Evolutionary conservation across 2,329 filamentous ascomycete genomes (phyloP).

Genomic region (Phialophora chinensis): DNA sequence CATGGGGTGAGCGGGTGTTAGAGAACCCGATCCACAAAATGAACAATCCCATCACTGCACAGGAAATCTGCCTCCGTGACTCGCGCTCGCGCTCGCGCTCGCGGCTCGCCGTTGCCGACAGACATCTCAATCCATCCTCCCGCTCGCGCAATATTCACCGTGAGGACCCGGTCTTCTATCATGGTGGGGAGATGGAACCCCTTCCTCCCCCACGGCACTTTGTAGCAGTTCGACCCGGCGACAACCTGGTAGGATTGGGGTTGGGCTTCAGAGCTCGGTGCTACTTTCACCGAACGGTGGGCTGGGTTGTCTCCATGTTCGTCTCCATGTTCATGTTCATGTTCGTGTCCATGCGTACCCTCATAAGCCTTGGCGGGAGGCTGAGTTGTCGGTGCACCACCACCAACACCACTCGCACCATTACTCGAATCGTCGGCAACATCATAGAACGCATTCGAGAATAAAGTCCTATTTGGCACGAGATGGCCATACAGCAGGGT

Average conservation of each 20-base stretch:
- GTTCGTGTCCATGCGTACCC: too few species aligned
- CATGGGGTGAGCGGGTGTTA: too few species aligned
- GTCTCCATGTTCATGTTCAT: neutral
- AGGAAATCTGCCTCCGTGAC: neutral
- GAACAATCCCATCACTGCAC: constrained; percentile 7
- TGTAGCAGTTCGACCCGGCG: constrained; percentile 4
- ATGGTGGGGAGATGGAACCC: neutral
- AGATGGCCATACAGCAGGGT: neutral
- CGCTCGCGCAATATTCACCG: neutral
- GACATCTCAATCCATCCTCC: neutral
- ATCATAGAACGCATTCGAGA: constrained; percentile 9
- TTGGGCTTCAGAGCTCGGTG: neutral
- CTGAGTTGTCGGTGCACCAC: too few species aligned
- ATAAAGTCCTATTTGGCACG: constrained; percentile 6
- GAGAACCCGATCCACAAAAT: constrained; percentile 5
- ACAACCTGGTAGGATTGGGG: neutral
- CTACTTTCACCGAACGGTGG: neutral
- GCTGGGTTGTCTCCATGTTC: neutral
- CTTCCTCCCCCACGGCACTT: constrained; percentile 2
- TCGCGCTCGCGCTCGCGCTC: neutral
- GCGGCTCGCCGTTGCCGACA: neutral
- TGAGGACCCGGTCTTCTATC: neutral
- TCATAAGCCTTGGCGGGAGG: too few species aligned
- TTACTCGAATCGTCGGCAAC: neutral
- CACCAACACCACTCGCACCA: too few species aligned